These are phyloP conservation scores for Magnaporthales sp. DNA, from an alignment of 2,329 filamentous ascomycete genomes.

Conservation along the genomic window DNA sequence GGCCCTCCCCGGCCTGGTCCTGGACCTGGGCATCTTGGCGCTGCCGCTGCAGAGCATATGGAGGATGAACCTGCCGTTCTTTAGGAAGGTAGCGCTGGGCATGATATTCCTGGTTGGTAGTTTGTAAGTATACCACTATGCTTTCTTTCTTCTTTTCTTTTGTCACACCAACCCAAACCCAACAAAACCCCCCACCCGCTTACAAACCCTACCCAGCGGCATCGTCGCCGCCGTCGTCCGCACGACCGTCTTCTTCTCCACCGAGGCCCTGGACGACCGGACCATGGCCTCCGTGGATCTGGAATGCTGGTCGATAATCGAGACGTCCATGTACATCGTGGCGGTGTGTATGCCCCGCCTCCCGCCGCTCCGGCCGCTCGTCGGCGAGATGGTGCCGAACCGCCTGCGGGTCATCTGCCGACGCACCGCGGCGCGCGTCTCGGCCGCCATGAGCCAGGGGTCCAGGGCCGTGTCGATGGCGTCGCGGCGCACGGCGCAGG, in stretches of 20 bases:
- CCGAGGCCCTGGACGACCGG: slow-evolving; percentile 11
- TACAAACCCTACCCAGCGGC: slow-evolving; percentile 9
- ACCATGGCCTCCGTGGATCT: slow-evolving; percentile 15
- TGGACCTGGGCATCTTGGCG: slow-evolving; percentile 17
- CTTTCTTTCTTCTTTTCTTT: background rate
- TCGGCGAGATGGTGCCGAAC: background rate
- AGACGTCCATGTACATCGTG: slow-evolving; percentile 17
- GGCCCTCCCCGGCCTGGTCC: slow-evolving; percentile 15
- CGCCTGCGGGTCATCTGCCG: background rate
- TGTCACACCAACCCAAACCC: slow-evolving; percentile 7
- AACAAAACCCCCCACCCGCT: too few species aligned
- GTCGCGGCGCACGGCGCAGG: background rate
- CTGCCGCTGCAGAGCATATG: slow-evolving; percentile 19
- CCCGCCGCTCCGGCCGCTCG: slow-evolving; percentile 8
- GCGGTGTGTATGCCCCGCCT: slow-evolving; percentile 16
- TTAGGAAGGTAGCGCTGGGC: slow-evolving; percentile 17
- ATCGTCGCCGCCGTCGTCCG: slow-evolving; percentile 15
- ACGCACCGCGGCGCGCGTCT: background rate
- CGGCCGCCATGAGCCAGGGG: background rate
- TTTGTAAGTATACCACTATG: background rate
- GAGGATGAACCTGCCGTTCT: slow-evolving; percentile 15
- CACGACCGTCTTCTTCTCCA: slow-evolving; percentile 13
- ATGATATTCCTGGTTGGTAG: slow-evolving; percentile 16
- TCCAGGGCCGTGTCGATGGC: background rate
- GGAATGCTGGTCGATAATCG: slow-evolving; percentile 16